A percentile compares a stretch with the other conserved stretches of the same genome.
phyloP scores from a whole-genome alignment of 768 basidiomycete genomes.

The Suillus alpinus region DNA sequence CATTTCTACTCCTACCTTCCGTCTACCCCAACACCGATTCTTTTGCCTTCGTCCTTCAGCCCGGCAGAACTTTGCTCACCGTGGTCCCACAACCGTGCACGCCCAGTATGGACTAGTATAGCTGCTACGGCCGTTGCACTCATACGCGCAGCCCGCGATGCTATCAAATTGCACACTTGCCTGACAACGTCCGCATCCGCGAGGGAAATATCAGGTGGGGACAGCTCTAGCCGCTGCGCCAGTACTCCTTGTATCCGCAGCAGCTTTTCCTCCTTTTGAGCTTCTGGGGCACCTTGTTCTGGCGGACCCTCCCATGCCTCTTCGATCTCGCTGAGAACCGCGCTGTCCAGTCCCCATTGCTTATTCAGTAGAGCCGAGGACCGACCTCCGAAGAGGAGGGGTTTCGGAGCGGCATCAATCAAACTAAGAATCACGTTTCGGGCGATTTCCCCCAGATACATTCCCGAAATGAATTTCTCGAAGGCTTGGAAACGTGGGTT shows the following conservation, averaged over 20 bases:
- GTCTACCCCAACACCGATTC: constrained; percentile 85
- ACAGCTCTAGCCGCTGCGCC: constrained; percentile 48
- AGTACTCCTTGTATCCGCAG: constrained; percentile 60
- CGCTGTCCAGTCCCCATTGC: constrained; percentile 94
- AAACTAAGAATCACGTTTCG: constrained; percentile 83
- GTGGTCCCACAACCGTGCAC: constrained; percentile 50
- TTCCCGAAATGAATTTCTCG: constrained; percentile 98
- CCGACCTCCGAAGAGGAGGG: constrained; percentile 79
- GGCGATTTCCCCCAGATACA: constrained; percentile 96
- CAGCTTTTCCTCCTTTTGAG: constrained; percentile 33
- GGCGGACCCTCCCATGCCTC: constrained; percentile 60
- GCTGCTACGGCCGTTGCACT: constrained; percentile 88
- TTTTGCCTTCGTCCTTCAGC: constrained; percentile 38
- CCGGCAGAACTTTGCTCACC: constrained; percentile 18
- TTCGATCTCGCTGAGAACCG: constrained; percentile 84
- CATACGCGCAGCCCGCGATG: constrained; percentile 75
- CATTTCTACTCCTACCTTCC: constrained; percentile 60
- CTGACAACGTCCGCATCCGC: constrained; percentile 75
- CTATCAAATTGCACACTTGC: constrained; percentile 77
- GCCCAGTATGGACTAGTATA: constrained; percentile 77
- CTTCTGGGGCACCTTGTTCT: constrained; percentile 8
- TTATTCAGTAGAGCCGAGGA: constrained; percentile 71
- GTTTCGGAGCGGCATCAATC: constrained; percentile 68
- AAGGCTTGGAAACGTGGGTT: constrained; percentile 92
- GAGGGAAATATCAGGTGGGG: constrained; percentile 46